phyloP scores from a whole-genome alignment of 805 yeast species.

The Candida tibetensis region DNA sequence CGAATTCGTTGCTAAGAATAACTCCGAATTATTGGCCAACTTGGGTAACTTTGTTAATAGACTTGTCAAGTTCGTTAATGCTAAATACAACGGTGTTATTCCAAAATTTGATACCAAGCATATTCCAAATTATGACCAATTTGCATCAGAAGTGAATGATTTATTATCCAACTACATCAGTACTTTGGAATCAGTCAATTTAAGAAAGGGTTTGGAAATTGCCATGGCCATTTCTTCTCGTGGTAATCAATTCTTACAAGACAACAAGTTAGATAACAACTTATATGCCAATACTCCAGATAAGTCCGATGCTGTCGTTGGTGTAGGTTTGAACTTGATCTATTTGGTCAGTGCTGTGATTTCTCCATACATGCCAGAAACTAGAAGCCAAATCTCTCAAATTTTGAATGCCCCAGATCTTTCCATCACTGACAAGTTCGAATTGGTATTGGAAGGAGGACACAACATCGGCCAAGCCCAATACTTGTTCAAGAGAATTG shows the following conservation, averaged over 20 bases:
- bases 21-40: conserved; percentile 90
- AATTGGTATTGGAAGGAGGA: conserved; percentile 66
- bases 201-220: conserved; percentile 85
- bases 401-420: conserved; percentile 82
- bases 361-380: conserved; percentile 89
- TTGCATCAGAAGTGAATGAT: conserved; percentile 56
- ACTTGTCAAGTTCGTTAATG: conserved; percentile 80
- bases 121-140: conserved; percentile 44
- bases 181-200: conserved; percentile 73
- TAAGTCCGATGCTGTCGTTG: conserved; percentile 87
- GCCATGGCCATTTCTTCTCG: conserved; percentile 91
- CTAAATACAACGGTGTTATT: conserved; percentile 88
- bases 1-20: conserved; percentile 91
- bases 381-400: conserved; percentile 63
- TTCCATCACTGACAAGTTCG: conserved; percentile 73
- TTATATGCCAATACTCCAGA: conserved; percentile 73
- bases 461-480: conserved; percentile 90
- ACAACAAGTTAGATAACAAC: conserved; percentile 88
- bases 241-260: conserved; percentile 95
- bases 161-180: conserved; percentile 60
- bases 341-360: conserved; percentile 81
- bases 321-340: conserved; percentile 83
- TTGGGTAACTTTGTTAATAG: conserved; percentile 97
- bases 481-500: conserved; percentile 89
- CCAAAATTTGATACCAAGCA: conserved; percentile 58